These are phyloP conservation scores for Hansenula sp. DNA, from an alignment of 1,139 yeast genomes.

Conservation along the genomic window DNA sequence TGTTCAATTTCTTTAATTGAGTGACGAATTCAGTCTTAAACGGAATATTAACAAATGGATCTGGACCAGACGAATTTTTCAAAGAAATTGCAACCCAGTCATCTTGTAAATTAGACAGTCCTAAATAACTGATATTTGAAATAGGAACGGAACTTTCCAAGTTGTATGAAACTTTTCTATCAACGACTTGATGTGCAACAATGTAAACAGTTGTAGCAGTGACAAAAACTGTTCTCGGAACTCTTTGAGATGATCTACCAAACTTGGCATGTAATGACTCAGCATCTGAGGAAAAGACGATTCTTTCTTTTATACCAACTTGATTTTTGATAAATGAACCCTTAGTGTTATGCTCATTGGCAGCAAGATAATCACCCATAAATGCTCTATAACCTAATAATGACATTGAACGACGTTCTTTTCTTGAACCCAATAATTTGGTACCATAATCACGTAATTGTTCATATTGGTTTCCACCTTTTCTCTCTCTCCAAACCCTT, in stretches of 20 bases:
- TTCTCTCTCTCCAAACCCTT: conserved; percentile 76
- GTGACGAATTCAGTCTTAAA: conserved; percentile 90
- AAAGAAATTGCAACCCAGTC: conserved; percentile 87
- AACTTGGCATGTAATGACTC: conserved; percentile 81
- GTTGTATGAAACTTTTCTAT: conserved; percentile 65
- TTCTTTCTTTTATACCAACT: conserved; percentile 64
- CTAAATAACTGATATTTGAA: conserved; percentile 57
- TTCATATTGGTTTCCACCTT: conserved; percentile 78
- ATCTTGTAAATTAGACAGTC: conserved; percentile 76
- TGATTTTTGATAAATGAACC: conserved; percentile 70
- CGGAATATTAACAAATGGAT: conserved; percentile 71
- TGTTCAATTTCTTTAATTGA: conserved; percentile 62
- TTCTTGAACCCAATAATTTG: conserved; percentile 62
- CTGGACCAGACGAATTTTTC: conserved; percentile 58
- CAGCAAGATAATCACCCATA: conserved; percentile 89
- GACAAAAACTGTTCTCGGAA: conserved; percentile 69
- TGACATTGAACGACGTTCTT: conserved; percentile 88
- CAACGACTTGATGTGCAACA: conserved; percentile 67
- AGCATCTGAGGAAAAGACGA: conserved; percentile 79
- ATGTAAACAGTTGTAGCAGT: conserved; percentile 62
- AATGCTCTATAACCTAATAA: conserved; percentile 87
- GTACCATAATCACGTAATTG: conserved; percentile 85
- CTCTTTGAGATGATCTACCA: conserved; percentile 85
- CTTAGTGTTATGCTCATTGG: conserved; percentile 68
- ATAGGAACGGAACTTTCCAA: conserved; percentile 66